Evolutionary conservation across 2,329 filamentous ascomycete genomes (phyloP), one percentile per base, ranked within the genome.

Genomic region (Talaromyces sp.): DNA sequence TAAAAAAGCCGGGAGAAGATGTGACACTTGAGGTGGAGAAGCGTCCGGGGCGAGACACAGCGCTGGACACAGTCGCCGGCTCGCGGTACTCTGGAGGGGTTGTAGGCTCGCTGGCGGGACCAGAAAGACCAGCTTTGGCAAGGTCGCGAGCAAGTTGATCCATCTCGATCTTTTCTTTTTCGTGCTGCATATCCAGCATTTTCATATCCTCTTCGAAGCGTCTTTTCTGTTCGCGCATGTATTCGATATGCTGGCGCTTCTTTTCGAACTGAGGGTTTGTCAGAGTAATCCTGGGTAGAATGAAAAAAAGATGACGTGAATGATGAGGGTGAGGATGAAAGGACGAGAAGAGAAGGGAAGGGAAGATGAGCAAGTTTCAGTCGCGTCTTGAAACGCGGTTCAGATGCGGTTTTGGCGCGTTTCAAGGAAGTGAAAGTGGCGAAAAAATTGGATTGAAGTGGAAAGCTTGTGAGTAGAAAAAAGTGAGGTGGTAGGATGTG

Each of bases 41-140:
- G 57, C 92, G 85, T 70, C 92, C 92, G 39, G 91, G 89, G 37
- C 91, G 13, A 50, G 90, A 91, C 69, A 94, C 89, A 61, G 89
- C 86, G 65, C 86, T 86, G 51, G 89, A 86, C 66, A 96, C 93
- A 39, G 87, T 87, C 56, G 33, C 33, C 13, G 84, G 85, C 60
- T 96, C 91, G 64, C 86, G 87, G 72, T 94, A 93, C 72, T 97
- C 94, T 29, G 94, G 94, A 19, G 94, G 94, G 19, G 94, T 99
- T 2, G 94, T 97, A 14, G 94, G 94, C 75, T 97, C 93, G 64
- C 90, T 96, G 70, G 95, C 90, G 65, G 36, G 92, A 89, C 49
- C 89, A 55, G 85, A 80, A 41, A 78, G 61, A 27, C 74, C 73
- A 53, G 81, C 80, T 58, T 83, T 78, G 37, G 80, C 80, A 52